Evolutionary conservation across 2,329 filamentous ascomycete species (phyloP).

Genomic region (Aphanocladium album): DNA sequence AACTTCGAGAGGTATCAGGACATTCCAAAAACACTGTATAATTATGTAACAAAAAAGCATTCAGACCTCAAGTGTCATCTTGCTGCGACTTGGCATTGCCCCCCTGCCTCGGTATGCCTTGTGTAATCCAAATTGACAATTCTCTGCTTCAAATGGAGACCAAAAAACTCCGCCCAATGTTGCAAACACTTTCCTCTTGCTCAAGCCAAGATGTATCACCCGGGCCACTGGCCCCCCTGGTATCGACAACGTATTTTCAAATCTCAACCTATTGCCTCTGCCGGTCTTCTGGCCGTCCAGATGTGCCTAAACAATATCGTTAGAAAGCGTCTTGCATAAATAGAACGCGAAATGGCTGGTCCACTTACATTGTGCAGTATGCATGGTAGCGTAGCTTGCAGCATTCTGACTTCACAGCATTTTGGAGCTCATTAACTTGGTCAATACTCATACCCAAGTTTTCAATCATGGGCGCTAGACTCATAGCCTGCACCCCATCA

Average conservation of each 20-base stretch:
- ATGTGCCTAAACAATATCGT: slow-evolving; percentile 24
- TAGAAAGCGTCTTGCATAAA: background rate
- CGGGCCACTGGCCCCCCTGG: background rate
- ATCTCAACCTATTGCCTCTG: background rate
- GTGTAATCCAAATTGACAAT: background rate
- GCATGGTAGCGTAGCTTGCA: slow-evolving; percentile 62
- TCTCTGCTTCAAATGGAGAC: background rate
- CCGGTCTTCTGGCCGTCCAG: slow-evolving; percentile 28
- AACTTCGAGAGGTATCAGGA: background rate
- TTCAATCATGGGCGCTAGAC: slow-evolving; percentile 65
- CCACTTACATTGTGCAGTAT: slow-evolving; percentile 72
- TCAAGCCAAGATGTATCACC: background rate
- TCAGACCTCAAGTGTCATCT: background rate
- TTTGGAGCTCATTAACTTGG: slow-evolving; percentile 58
- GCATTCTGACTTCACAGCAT: slow-evolving; percentile 62
- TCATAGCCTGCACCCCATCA: slow-evolving; percentile 67
- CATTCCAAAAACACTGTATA: background rate
- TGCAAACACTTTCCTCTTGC: background rate
- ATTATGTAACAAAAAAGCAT: background rate
- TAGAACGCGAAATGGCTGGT: background rate
- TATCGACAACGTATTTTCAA: background rate
- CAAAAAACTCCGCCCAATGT: slow-evolving; percentile 4
- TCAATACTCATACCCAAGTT: slow-evolving; percentile 42
- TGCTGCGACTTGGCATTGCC: background rate
- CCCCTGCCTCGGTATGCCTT: background rate